Conservation (phyloP, 1,284 basidiomycete genomes). For the Xerocomus amazonicus region DNA sequence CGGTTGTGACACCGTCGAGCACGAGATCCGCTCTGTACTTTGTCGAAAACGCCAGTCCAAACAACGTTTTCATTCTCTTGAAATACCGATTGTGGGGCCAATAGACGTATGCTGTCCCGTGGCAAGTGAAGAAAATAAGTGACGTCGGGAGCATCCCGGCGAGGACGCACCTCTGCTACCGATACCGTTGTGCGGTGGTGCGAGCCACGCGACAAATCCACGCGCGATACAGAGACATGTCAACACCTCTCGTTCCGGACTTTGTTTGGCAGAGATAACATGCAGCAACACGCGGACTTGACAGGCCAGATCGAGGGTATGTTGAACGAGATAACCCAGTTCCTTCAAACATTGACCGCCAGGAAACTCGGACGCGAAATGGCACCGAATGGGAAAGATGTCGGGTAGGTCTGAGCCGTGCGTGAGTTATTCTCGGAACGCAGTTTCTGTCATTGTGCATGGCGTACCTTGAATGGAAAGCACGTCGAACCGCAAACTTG, state of each 20-base stretch:
- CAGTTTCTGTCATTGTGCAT: neutral
- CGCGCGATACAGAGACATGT: slow-evolving; percentile 26
- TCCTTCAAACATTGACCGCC: slow-evolving; percentile 32
- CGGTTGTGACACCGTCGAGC: slow-evolving; percentile 35
- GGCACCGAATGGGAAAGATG: slow-evolving; percentile 17
- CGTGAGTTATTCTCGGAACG: neutral
- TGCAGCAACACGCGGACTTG: slow-evolving; percentile 30
- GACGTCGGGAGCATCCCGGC: neutral
- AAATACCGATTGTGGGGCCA: slow-evolving; percentile 39
- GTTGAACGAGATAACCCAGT: slow-evolving; percentile 20
- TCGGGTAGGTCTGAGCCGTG: slow-evolving; percentile 13
- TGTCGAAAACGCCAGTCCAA: slow-evolving; percentile 36
- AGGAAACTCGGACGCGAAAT: slow-evolving; percentile 35
- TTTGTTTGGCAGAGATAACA: slow-evolving; percentile 22
- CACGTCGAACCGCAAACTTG: slow-evolving; percentile 24
- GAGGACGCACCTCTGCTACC: slow-evolving; percentile 33
- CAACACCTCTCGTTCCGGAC: slow-evolving; percentile 29
- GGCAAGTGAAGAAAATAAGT: neutral
- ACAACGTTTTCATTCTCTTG: slow-evolving; percentile 36
- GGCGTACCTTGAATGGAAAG: slow-evolving; percentile 21
- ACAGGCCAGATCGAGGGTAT: slow-evolving; percentile 26
- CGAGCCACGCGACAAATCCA: slow-evolving; percentile 27
- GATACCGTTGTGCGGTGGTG: slow-evolving; percentile 31
- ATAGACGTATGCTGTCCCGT: slow-evolving; percentile 40
- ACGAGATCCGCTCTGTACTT: slow-evolving; percentile 36